These are phyloP conservation scores for Crithidia thermophila DNA, from an alignment of 208 protist genomes.

Conservation along the genomic window DNA sequence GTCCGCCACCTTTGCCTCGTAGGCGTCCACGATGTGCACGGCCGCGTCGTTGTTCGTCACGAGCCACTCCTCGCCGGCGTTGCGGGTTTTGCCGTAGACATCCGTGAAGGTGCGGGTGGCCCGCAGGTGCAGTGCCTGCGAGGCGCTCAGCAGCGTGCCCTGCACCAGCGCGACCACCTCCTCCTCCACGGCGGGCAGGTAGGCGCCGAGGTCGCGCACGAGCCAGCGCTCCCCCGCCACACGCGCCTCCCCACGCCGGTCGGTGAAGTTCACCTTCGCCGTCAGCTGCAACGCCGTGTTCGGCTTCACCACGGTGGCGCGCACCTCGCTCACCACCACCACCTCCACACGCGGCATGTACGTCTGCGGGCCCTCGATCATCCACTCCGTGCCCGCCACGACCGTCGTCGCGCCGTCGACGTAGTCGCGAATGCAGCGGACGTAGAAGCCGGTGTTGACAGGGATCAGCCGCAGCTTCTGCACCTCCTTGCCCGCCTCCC, in stretches of 20 bases:
- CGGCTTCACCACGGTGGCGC: conserved; percentile 72
- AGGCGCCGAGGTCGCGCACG: conserved; percentile 76
- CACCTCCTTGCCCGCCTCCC: conserved; percentile 36
- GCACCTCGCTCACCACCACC: conserved; percentile 67
- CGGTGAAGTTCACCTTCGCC: conserved; percentile 74
- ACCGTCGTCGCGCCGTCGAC: conserved; percentile 23
- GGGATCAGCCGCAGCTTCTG: conserved; percentile 79
- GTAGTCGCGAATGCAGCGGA: conserved; percentile 87
- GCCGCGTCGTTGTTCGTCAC: conserved; percentile 85
- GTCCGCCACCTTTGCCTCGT: conserved; percentile 77
- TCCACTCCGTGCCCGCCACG: conserved; percentile 91
- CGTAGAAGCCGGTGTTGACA: conserved; percentile 81
- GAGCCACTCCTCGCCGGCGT: conserved; percentile 87
- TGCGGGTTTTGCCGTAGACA: conserved; percentile 71
- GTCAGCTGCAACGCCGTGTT: conserved; percentile 89
- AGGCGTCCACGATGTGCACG: conserved; percentile 85
- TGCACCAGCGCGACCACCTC: conserved; percentile 68
- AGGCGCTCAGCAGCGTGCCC: conserved; percentile 79
- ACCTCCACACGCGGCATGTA: conserved; percentile 92
- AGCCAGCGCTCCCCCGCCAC: conserved; percentile 92
- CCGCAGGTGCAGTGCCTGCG: conserved; percentile 79
- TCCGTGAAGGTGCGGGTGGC: conserved; percentile 85
- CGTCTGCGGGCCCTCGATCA: conserved; percentile 89
- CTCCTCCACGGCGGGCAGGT: conserved; percentile 90
- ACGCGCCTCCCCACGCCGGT: conserved; percentile 61